Percentiles rank a stretch among this genome's conserved stretches.
Evolutionary conservation across 805 yeast genomes (phyloP).

Genomic region (Yarrowia porcina): DNA sequence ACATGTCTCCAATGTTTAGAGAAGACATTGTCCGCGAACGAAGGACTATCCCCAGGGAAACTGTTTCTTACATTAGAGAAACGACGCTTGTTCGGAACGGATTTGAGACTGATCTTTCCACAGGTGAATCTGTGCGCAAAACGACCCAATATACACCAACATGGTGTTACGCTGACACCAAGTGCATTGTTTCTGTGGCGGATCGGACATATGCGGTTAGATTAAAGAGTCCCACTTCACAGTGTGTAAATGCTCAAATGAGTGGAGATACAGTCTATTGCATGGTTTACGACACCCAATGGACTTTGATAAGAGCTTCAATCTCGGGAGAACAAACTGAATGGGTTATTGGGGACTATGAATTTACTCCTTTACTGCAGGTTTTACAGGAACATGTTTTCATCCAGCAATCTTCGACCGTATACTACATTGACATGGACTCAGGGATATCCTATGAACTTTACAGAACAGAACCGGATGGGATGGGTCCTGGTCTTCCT

Average conservation of each 20-base stretch:
- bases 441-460: neutral
- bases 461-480: constrained; percentile 5
- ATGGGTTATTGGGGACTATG: neutral
- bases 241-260: constrained; percentile 7
- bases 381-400: constrained; percentile 10
- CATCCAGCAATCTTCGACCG: constrained; percentile 3
- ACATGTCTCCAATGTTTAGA: neutral
- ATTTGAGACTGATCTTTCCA: neutral
- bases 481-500: constrained; percentile 6
- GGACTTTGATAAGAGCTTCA: neutral
- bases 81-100: neutral
- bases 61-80: neutral
- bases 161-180: neutral
- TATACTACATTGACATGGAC: constrained; percentile 10
- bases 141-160: neutral
- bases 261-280: constrained; percentile 3
- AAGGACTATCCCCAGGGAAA: neutral
- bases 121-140: neutral
- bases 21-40: constrained; percentile 3
- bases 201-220: neutral
- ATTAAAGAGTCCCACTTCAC: neutral
- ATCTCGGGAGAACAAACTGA: neutral
- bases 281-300: neutral
- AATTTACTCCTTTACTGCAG: constrained; percentile 1
- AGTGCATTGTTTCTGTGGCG: neutral